Conservation (phyloP, 257 asterid genomes). For the Solanum dulcamara region DNA sequence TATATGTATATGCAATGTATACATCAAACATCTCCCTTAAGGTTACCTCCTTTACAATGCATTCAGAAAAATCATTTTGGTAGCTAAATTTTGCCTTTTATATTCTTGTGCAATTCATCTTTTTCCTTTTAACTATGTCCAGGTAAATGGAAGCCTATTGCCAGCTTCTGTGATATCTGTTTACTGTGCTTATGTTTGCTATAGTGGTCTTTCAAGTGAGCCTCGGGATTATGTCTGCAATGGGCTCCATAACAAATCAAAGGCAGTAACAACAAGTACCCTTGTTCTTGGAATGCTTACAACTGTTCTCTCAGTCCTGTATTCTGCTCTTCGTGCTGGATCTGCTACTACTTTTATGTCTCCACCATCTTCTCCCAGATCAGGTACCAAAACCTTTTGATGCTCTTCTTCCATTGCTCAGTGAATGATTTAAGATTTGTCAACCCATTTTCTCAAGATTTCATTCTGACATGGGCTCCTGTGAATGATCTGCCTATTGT, state of each 20-base stretch:
- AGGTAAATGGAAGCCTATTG: slow-evolving; percentile 95
- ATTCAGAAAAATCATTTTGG: not conserved
- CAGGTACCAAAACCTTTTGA: slow-evolving; percentile 37
- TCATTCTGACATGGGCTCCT: too few relatives aligned
- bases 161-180: slow-evolving; percentile 94
- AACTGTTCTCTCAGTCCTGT: slow-evolving; percentile 75
- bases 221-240: slow-evolving; percentile 86
- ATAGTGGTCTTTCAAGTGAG: slow-evolving; percentile 87
- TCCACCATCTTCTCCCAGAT: slow-evolving; percentile 88
- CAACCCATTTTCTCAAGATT: not conserved
- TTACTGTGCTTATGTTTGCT: slow-evolving; percentile 90
- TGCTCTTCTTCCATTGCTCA: not conserved
- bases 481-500: too few relatives aligned
- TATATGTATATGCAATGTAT: not conserved
- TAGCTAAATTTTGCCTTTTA: not conserved
- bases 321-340: slow-evolving; percentile 95
- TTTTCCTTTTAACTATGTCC: slow-evolving; percentile 1
- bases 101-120: not conserved
- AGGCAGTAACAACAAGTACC: slow-evolving; percentile 63
- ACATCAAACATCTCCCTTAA: not conserved
- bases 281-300: slow-evolving; percentile 90
- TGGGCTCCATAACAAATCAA: slow-evolving; percentile 72
- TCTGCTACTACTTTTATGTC: slow-evolving; percentile 87
- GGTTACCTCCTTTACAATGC: not conserved
- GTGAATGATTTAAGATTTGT: not conserved